phyloP scores from a whole-genome alignment of 345 rosid species.

The Pugionium cornutum region DNA sequence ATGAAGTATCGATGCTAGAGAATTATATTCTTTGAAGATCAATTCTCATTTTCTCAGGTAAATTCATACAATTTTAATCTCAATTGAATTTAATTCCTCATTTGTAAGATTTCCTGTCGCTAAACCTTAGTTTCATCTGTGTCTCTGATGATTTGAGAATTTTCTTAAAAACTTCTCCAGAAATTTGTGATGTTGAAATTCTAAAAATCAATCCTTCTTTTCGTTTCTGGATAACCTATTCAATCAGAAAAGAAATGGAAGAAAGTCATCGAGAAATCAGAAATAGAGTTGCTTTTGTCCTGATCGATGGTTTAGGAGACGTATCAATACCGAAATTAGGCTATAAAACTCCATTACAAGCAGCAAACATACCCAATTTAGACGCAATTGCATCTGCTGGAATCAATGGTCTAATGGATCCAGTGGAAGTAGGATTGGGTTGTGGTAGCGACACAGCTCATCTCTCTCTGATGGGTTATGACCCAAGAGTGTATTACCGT shows the following conservation, averaged over 20 bases:
- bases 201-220: neutral
- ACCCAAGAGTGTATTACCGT: conserved; percentile 84
- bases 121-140: too few species aligned
- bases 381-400: conserved; percentile 93
- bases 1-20: conserved; percentile 5
- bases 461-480: conserved; percentile 87
- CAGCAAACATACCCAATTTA: conserved; percentile 68
- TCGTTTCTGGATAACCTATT: conserved; percentile 1
- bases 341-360: conserved; percentile 77
- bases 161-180: too few species aligned
- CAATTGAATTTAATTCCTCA: too few species aligned
- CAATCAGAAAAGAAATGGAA: conserved; percentile 18
- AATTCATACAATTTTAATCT: too few species aligned
- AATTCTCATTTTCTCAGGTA: conserved; percentile 31
- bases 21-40: conserved; percentile 28
- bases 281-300: conserved; percentile 82
- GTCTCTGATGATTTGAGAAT: too few species aligned
- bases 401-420: conserved; percentile 94
- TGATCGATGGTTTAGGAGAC: conserved; percentile 92
- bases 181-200: neutral
- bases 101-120: too few species aligned
- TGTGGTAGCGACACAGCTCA: conserved; percentile 99
- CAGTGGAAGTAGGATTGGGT: conserved; percentile 99
- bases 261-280: conserved; percentile 45
- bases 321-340: conserved; percentile 81